Evolutionary conservation across 2,329 filamentous ascomycete species (phyloP).

Genomic region (Botrytis tulipae): DNA sequence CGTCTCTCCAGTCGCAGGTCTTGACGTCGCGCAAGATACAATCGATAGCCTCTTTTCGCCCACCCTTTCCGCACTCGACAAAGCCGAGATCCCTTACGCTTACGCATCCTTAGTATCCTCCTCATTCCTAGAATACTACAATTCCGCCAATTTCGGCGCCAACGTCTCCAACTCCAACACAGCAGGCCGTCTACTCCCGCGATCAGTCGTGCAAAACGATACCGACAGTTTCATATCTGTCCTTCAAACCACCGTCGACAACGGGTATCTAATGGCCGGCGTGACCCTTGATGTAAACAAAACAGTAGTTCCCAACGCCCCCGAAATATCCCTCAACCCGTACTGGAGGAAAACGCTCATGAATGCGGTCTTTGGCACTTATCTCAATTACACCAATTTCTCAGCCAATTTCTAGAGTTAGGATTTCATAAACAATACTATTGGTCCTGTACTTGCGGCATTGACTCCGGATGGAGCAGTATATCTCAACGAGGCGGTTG

Average conservation of each 20-base stretch:
- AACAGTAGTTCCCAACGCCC: neutral
- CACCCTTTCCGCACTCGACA: neutral
- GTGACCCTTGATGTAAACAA: slow-evolving; percentile 16
- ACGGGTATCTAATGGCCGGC: neutral
- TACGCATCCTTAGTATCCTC: neutral
- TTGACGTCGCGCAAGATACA: neutral
- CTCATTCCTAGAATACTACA: neutral
- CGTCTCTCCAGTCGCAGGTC: neutral
- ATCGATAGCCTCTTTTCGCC: neutral
- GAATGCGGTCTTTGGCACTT: neutral
- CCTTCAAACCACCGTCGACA: neutral
- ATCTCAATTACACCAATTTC: neutral
- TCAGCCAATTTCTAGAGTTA: neutral
- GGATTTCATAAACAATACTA: neutral
- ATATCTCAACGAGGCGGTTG: slow-evolving; percentile 3
- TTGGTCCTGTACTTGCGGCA: neutral
- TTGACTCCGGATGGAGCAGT: neutral
- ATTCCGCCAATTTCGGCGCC: neutral
- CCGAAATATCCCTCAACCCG: slow-evolving; percentile 2
- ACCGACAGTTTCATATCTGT: neutral
- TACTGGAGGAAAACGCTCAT: slow-evolving; percentile 18
- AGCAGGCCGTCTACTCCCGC: neutral
- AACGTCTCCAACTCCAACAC: neutral
- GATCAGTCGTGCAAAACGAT: neutral
- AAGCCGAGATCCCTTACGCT: neutral